These are phyloP conservation scores for Aphanoascus verrucosus DNA, from an alignment of 2,329 filamentous ascomycete genomes.

Conservation along the genomic window DNA sequence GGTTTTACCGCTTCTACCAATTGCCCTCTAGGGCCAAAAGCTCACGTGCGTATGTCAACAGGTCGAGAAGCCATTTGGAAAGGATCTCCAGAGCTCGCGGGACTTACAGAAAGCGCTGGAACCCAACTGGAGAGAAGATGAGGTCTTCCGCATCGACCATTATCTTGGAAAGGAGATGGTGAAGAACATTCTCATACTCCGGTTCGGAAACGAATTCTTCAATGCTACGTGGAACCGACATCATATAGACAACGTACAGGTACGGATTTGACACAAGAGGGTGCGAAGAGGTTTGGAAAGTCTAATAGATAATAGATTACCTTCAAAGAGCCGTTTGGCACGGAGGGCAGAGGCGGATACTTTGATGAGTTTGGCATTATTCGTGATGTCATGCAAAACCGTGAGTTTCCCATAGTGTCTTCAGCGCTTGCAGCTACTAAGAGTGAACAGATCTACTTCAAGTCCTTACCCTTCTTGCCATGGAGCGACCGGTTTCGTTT, in stretches of 20 bases:
- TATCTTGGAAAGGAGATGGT: slow-evolving; percentile 99
- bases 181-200: slow-evolving; percentile 96
- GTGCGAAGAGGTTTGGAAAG: neutral
- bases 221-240: slow-evolving; percentile 98
- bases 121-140: slow-evolving; percentile 97
- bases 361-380: slow-evolving; percentile 99
- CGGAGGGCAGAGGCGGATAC: slow-evolving; percentile 93
- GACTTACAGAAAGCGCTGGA: slow-evolving; percentile 90
- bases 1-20: slow-evolving; percentile 26
- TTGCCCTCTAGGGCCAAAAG: too few relatives aligned
- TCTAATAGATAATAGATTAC: slow-evolving; percentile 52
- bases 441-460: slow-evolving; percentile 65
- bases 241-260: slow-evolving; percentile 96
- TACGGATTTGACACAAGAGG: slow-evolving; percentile 21
- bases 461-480: slow-evolving; percentile 87
- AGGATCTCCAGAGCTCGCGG: slow-evolving; percentile 86
- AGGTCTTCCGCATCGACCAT: slow-evolving; percentile 98
- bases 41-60: slow-evolving; percentile 29
- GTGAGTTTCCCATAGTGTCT: slow-evolving; percentile 30
- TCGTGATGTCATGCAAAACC: slow-evolving; percentile 99
- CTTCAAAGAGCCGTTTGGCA: slow-evolving; percentile 99
- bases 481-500: slow-evolving; percentile 98
- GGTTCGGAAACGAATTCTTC: slow-evolving; percentile 98
- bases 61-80: slow-evolving; percentile 99
- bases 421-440: neutral